Evolutionary conservation across 1,284 basidiomycete species (phyloP), one percentile per base, ranked within the genome.

Genomic region (Violaceomyces palustris): DNA sequence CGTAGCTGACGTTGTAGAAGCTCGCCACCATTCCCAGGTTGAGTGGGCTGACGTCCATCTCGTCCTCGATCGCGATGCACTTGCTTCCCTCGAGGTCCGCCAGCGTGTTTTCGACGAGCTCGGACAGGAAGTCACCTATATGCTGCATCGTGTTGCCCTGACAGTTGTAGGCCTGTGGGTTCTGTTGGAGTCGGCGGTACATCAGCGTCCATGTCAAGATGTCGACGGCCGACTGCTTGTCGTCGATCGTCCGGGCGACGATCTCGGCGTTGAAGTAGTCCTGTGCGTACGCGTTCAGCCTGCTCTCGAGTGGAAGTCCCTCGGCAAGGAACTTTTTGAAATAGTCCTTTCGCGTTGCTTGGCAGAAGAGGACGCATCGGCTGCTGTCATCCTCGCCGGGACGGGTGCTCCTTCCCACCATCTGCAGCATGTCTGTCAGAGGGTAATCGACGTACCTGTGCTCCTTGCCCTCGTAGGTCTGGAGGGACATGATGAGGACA

Each of bases 181-280:
- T 96, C 74, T 93, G 88, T 4, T 88, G 90, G 82, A 98, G 87
- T 14, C 92, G 82, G 23, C 93, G 83, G 76, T 97, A 98, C 80
- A 97, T 94, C 75, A 87, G 89, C 19, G 88, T 88, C 88, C 88
- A 93, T 0, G 89, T 93, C 50, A 92, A 75, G 61, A 91, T 90
- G 74, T 93, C 89, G 22, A 69, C 57, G 1, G 67, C 62, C 6
- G 58, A 60, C 35, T 72, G 69, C 46, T 71, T 72, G 56, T 71
- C 67, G 77, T 97, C 92, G 52, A 99, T 94, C 3, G 93, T 98
- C 78, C 91, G 91, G 23, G 96, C 89, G 10, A 92, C 92, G 60
- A 98, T 94, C 76, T 99, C 94, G 1, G 93, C 89, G 53, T 98
- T 82, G 83, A 98, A 96, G 74, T 96, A 96, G 74, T 98, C 94